Percentiles rank a stretch among this genome's conserved stretches.
phyloP scores from a whole-genome alignment of 345 rosid species.

The Adansonia digitata region DNA sequence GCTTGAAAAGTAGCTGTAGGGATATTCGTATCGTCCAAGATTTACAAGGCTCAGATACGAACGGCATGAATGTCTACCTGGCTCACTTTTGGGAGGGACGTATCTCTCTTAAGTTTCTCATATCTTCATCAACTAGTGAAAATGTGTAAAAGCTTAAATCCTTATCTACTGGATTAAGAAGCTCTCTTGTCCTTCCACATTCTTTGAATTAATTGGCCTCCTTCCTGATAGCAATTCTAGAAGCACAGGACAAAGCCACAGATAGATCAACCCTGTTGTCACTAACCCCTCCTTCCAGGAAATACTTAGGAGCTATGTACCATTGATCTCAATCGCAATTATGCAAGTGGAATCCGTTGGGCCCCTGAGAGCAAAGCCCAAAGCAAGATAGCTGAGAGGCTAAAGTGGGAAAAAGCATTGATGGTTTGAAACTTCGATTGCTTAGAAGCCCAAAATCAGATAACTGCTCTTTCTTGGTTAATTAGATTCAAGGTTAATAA shows the following conservation, averaged over 20 bases:
- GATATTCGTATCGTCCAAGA: background rate
- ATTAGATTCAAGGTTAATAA: background rate
- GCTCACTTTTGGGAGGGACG: constrained; percentile 29
- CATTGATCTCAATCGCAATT: constrained; percentile 27
- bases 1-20: too few relatives aligned
- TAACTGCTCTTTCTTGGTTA: background rate
- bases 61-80: constrained; percentile 24
- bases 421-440: background rate
- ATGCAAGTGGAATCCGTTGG: constrained; percentile 28
- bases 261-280: constrained; percentile 42
- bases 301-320: constrained; percentile 55
- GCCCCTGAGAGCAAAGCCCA: constrained; percentile 49
- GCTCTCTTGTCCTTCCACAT: constrained; percentile 25
- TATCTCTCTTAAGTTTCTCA: background rate
- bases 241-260: constrained; percentile 51
- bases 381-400: constrained; percentile 43
- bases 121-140: background rate
- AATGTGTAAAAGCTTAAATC: background rate
- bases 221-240: constrained; percentile 50
- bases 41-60: background rate
- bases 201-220: constrained; percentile 27
- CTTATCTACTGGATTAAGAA: constrained; percentile 52
- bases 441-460: background rate
- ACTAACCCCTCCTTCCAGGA: constrained; percentile 48
- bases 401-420: background rate